These are phyloP conservation scores for Yarrowia deformans DNA, from an alignment of 805 yeast genomes.

Conservation along the genomic window DNA sequence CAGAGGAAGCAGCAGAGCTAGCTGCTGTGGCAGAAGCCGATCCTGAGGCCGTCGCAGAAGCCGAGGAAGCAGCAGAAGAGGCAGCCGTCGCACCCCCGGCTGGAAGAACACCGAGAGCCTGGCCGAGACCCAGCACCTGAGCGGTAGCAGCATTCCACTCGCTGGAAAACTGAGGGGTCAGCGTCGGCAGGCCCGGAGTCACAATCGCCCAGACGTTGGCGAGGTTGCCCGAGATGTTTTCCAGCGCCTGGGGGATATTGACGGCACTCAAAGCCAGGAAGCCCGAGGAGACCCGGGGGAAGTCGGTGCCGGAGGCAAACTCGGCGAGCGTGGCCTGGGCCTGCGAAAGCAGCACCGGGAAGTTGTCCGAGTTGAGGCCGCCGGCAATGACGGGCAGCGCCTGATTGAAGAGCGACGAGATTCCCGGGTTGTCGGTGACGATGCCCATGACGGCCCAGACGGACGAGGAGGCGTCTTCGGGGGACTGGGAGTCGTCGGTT, in stretches of 20 bases:
- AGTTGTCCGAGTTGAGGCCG: constrained; percentile 26
- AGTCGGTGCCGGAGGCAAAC: constrained; percentile 4
- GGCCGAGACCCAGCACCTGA: not conserved
- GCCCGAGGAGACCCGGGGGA: not conserved
- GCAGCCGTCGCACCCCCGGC: not conserved
- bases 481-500: constrained; percentile 25
- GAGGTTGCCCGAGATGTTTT: constrained; percentile 4
- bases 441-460: constrained; percentile 23
- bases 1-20: not conserved
- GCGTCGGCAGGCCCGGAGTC: constrained; percentile 12
- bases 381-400: constrained; percentile 15
- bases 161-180: constrained; percentile 16
- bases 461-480: constrained; percentile 4
- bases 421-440: constrained; percentile 17
- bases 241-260: constrained; percentile 16
- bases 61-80: not conserved
- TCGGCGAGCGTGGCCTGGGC: not conserved
- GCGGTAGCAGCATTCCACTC: constrained; percentile 26
- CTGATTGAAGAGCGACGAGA: not conserved
- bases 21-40: not conserved
- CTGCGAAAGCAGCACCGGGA: constrained; percentile 7
- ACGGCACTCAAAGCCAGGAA: constrained; percentile 20
- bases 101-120: not conserved
- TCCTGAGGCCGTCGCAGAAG: not conserved
- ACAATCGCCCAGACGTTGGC: constrained; percentile 8